Evolutionary conservation across 148 eudicot species (phyloP), one percentile per base, ranked within the genome.

Genomic region (Nepenthes gracilis): DNA sequence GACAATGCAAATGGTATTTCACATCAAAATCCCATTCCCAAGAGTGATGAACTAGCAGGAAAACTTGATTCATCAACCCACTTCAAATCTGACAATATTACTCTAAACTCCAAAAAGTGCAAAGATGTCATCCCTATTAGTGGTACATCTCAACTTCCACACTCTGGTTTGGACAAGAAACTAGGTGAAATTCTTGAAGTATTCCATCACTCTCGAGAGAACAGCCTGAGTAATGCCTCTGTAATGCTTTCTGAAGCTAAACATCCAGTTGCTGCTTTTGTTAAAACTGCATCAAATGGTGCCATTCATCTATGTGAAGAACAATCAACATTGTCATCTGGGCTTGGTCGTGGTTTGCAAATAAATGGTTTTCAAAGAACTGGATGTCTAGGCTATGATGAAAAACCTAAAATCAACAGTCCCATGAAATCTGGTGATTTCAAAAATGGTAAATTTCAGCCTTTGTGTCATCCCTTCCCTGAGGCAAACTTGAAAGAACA

Each of bases 281-380:
- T 48, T 49, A 52, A 68, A 54, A 60, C 67, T 57, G 65, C 60
- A 63, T 36, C 72, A 54, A 58, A 61, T 66, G 76, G 52, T 67
- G 68, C 37, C 34, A 60, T 56, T 54, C 63, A 73, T 69, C 49
- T 58, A 43, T 64, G 68, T 52, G 72, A 67, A 67, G 75, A 72
- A 64, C 77, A 67, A 63, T 74, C 81, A 35, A 80, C 91, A 36
- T 70, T 77, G 48, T 73, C 80, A 37, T 68, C 79, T 53, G 74
- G 78, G 65, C 56, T 84, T 47, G 68, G 86, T 63, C 78, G 81
- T 67, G 69, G 74, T 64, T 63, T 82, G 58, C 69, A 78, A 64
- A 61, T 61, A 59, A 86, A 78, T 82, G 84, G 91, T 67, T 73
- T 85, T 53, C 74, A 72, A 61, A 76, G 75, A 61, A 75, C 64